Conservation (phyloP, 1,284 basidiomycete species). For the Ustilago sp. region DNA sequence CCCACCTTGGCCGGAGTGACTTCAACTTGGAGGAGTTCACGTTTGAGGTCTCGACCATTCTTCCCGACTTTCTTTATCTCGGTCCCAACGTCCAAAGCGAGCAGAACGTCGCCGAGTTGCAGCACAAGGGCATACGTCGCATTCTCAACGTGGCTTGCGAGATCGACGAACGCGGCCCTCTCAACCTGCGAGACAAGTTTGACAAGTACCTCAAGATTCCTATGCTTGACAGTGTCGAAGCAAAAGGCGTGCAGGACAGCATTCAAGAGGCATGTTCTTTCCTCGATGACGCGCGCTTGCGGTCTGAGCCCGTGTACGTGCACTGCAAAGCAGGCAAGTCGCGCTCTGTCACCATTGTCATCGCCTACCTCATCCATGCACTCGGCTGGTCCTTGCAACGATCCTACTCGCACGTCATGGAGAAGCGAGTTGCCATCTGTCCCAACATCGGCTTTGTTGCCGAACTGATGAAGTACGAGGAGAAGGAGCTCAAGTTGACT, state of each 20-base stretch:
- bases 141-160: conserved; percentile 92
- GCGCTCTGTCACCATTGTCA: conserved; percentile 93
- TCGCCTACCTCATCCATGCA: conserved; percentile 95
- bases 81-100: conserved; percentile 84
- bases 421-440: conserved; percentile 89
- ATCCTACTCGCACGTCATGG: conserved; percentile 89
- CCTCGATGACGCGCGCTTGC: conserved; percentile 88
- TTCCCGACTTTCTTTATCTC: conserved; percentile 89
- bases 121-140: conserved; percentile 81
- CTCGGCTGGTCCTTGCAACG: conserved; percentile 93
- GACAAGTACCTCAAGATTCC: conserved; percentile 86
- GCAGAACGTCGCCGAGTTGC: conserved; percentile 81
- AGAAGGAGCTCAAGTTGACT: conserved; percentile 68
- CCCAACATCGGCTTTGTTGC: conserved; percentile 98
- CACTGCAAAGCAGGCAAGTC: conserved; percentile 98
- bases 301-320: conserved; percentile 88
- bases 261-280: conserved; percentile 86
- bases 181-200: conserved; percentile 71
- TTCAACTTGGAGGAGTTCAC: conserved; percentile 22
- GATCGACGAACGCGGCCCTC: conserved; percentile 53
- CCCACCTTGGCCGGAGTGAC: conserved; percentile 10
- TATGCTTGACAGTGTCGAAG: conserved; percentile 94
- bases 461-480: conserved; percentile 95
- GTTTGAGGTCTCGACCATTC: conserved; percentile 73
- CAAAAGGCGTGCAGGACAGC: conserved; percentile 85